Conservation (phyloP, 106 monocot genomes). For the Agapanthus africanus region DNA sequence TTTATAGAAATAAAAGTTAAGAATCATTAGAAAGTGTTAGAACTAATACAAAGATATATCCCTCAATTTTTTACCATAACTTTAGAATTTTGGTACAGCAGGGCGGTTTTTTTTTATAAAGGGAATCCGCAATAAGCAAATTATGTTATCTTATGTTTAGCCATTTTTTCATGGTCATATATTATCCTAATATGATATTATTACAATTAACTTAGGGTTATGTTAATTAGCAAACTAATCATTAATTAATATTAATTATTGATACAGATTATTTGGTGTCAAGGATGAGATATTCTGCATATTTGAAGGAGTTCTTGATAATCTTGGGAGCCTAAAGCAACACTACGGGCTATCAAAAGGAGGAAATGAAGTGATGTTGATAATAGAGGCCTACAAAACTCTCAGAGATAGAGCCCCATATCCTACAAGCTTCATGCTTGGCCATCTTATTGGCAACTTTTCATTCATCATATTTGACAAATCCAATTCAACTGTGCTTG, state of each 20-base stretch:
- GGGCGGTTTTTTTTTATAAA: not conserved
- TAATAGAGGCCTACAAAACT: slow-evolving; percentile 94
- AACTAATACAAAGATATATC: no score
- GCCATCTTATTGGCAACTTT: slow-evolving; percentile 64
- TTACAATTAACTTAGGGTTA: no score
- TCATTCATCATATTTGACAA: slow-evolving; percentile 85
- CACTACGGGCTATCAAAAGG: slow-evolving; percentile 83
- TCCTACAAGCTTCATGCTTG: slow-evolving; percentile 78
- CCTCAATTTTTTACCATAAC: no score
- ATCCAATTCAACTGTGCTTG: slow-evolving; percentile 60
- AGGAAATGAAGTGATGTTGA: slow-evolving; percentile 59
- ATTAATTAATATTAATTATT: no score
- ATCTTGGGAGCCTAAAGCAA: slow-evolving; percentile 61
- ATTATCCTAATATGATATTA: no score
- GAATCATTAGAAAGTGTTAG: no score
- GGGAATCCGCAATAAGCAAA: not conserved
- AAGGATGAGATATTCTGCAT: slow-evolving; percentile 94
- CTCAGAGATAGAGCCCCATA: slow-evolving; percentile 91
- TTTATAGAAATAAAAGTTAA: no score
- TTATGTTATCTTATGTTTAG: not conserved
- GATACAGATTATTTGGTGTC: slow-evolving; percentile 73
- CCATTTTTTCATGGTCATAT: no score
- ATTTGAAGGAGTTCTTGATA: slow-evolving; percentile 73
- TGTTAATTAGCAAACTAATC: no score
- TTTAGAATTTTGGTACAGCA: no score